Percentiles rank a stretch among this genome's conserved stretches.
These are phyloP conservation scores for Datura wrightii DNA, from an alignment of 257 asterid genomes.

Conservation along the genomic window DNA sequence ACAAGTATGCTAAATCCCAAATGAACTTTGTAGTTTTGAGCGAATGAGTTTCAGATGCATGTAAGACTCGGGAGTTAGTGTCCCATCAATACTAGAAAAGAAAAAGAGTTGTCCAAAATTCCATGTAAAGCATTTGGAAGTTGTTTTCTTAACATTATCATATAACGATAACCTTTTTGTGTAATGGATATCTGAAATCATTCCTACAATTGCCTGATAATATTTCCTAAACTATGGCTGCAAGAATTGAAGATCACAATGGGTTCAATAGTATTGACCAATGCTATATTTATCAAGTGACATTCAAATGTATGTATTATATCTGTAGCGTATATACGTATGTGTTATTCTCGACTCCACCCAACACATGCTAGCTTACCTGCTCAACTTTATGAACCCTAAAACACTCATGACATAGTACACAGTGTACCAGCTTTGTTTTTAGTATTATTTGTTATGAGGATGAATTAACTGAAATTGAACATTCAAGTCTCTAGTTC, in stretches of 20 bases:
- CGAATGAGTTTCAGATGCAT: not conserved
- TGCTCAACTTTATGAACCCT: not conserved
- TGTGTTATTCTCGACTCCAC: not conserved
- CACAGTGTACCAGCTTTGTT: not conserved
- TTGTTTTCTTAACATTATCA: not conserved
- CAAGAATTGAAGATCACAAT: not conserved
- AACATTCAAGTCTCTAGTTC: not conserved
- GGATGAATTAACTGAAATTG: not conserved
- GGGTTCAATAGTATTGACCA: not conserved
- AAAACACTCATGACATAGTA: not conserved
- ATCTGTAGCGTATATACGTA: not conserved
- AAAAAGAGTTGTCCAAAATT: conserved; percentile 16
- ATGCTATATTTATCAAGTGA: not conserved
- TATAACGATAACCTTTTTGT: not conserved
- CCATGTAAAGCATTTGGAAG: not conserved
- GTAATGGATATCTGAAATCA: not conserved
- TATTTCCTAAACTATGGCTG: conserved; percentile 2
- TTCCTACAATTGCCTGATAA: conserved; percentile 15
- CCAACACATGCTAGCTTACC: not conserved
- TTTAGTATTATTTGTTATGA: not conserved
- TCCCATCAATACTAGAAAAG: conserved; percentile 1
- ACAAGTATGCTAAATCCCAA: not conserved
- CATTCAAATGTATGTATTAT: not conserved
- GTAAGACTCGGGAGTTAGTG: not conserved
- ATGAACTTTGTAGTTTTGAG: conserved; percentile 4